These are phyloP conservation scores for Gonapodya sp. DNA, from an alignment of 192 early-diverging fungal genomes.

Conservation along the genomic window DNA sequence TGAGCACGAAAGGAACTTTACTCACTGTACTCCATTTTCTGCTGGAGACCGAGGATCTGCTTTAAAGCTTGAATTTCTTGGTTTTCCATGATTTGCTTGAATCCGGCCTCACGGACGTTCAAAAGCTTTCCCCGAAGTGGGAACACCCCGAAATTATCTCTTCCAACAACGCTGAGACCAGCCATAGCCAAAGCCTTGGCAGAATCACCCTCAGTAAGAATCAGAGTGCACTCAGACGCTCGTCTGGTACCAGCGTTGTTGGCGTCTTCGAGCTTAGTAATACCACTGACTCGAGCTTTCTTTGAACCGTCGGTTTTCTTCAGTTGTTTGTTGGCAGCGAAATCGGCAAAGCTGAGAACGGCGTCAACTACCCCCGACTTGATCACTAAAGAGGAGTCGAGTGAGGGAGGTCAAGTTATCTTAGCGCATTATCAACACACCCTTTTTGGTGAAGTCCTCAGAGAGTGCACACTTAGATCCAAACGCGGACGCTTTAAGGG, in stretches of 20 bases:
- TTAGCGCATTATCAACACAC: slow-evolving; percentile 21
- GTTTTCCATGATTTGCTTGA: slow-evolving; percentile 61
- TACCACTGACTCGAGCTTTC: slow-evolving; percentile 54
- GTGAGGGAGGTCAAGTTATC: slow-evolving; percentile 10
- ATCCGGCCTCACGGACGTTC: slow-evolving; percentile 84
- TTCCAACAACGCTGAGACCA: slow-evolving; percentile 77
- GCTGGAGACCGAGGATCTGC: slow-evolving; percentile 86
- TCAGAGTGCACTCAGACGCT: slow-evolving; percentile 75
- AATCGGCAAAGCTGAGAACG: slow-evolving; percentile 57
- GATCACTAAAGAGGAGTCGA: slow-evolving; percentile 39
- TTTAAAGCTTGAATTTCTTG: slow-evolving; percentile 83
- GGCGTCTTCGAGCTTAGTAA: slow-evolving; percentile 91
- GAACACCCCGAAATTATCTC: slow-evolving; percentile 89
- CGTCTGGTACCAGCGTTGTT: slow-evolving; percentile 74
- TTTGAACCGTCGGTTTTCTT: slow-evolving; percentile 83
- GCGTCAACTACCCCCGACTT: slow-evolving; percentile 79
- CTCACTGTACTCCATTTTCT: slow-evolving; percentile 62
- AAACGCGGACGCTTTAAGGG: slow-evolving; percentile 61
- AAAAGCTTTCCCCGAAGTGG: slow-evolving; percentile 93
- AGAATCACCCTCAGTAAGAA: slow-evolving; percentile 95
- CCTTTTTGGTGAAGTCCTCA: slow-evolving; percentile 73
- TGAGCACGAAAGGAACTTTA: slow-evolving; percentile 28
- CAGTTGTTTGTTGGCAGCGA: slow-evolving; percentile 62
- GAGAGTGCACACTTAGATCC: slow-evolving; percentile 64
- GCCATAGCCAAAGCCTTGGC: slow-evolving; percentile 82